Evolutionary conservation across 768 basidiomycete species (phyloP), one percentile per base, ranked within the genome.

Genomic region (Lentinula edodes): DNA sequence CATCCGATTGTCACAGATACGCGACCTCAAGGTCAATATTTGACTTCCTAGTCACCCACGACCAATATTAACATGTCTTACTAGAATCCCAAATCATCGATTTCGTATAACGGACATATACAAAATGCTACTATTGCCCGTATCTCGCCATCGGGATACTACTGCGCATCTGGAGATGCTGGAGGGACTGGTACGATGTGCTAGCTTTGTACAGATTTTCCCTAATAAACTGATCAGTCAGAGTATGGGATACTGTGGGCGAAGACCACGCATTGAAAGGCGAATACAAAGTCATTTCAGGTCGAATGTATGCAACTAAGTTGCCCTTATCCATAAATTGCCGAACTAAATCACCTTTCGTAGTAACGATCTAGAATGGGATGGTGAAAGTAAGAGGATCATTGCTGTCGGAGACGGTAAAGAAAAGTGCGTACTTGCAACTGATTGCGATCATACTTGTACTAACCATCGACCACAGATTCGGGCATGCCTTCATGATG

Each of bases 361-460:
- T 65, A 93, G 95, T 65, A 95, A 95, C 66, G 96, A 98, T 74
- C 83, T 98, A 20, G 89, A 89, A 10, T 98, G 96, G 96, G 96
- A 98, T 68, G 91, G 90, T 1, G 96, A 98, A 73, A 93, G 90
- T 69, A 96, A 97, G 72, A 83, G 96, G n/a, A 90, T 98, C 61
- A 90, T 98, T 53, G 92, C 89, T 6, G 95, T 92, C 12, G 96
- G 96, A 58, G 93, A 96, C 65, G 95, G 95, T 39, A 82, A 87
- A 62, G 95, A 95, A 68, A 93, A 90, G 93, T 94, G 39, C 60
- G 76, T 71, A 5, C 5, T 15, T 43, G 13, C 15, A 36, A 15
- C 34, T 35, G 53, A 16, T 38, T 16, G 15, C 3, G 9, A 8
- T 36, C 34, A n/a, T 42, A 45, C 34, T n/a, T 45, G 16, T 60